Evolutionary conservation across 2,329 filamentous ascomycete species (phyloP).

Genomic region (Aspergillus pseudoviridinutans): DNA sequence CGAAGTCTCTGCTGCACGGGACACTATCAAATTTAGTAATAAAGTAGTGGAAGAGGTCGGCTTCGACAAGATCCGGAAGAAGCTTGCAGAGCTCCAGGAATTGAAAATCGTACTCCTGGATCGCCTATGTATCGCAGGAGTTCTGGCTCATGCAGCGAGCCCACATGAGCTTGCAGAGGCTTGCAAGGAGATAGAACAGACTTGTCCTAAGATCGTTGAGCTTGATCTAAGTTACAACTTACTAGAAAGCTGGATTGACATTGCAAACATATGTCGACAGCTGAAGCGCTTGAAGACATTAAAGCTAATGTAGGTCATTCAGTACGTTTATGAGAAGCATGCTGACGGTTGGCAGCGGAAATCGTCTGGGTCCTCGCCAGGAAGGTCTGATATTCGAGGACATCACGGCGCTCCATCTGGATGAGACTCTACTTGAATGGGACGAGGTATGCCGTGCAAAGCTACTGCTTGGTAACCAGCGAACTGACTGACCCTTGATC

Average conservation of each 20-base stretch:
- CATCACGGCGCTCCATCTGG: slow-evolving; percentile 60
- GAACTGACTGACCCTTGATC: slow-evolving; percentile 8
- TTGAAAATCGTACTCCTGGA: slow-evolving; percentile 80
- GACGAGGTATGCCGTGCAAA: slow-evolving; percentile 51
- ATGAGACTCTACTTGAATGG: slow-evolving; percentile 65
- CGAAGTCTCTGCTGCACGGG: slow-evolving; percentile 21
- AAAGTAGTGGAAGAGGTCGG: slow-evolving; percentile 93
- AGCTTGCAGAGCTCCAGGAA: slow-evolving; percentile 72
- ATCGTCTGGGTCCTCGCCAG: slow-evolving; percentile 54
- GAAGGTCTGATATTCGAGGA: slow-evolving; percentile 43
- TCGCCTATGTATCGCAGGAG: slow-evolving; percentile 58
- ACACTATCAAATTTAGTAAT: slow-evolving; percentile 65
- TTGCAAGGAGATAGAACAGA: slow-evolving; percentile 49
- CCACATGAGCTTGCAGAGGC: slow-evolving; percentile 21
- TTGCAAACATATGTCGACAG: slow-evolving; percentile 67
- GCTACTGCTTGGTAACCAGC: not conserved
- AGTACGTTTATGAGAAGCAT: not conserved
- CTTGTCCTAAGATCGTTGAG: slow-evolving; percentile 61
- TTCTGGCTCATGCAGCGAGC: slow-evolving; percentile 24
- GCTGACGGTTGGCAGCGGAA: slow-evolving; percentile 56
- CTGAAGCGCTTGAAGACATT: slow-evolving; percentile 64
- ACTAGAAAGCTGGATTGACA: slow-evolving; percentile 62
- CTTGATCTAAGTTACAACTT: slow-evolving; percentile 84
- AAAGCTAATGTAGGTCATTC: slow-evolving; percentile 48
- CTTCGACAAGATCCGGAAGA: slow-evolving; percentile 83